Base-by-base conservation (phyloP, 257 asterid species). In the Solanum stenotomum region DNA sequence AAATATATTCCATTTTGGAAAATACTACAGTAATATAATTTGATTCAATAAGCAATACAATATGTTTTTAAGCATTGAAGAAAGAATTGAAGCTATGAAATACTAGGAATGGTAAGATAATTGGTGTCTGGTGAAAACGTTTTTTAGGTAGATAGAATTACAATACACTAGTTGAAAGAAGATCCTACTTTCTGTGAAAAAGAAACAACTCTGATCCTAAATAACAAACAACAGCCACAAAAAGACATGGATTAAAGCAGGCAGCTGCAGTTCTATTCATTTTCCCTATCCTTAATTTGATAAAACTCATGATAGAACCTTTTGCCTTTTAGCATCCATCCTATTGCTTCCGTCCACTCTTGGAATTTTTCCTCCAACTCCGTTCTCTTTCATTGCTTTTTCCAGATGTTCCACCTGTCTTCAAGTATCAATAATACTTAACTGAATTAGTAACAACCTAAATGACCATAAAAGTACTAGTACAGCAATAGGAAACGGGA, bases 361-460 rank as follows among this genome's bases (percentile, higher is more conserved):
- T 71, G 11, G 89, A 29, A 46, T 59, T 89, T 89, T 92, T 91
- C 87, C 90, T 91, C 91, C 91, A 33, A 16, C 90, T 81, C 88
- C 90, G 90, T 83, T 91, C 92, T 25, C 92, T 89, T 3, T 85
- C 86, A 49, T 81, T 89, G 89, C 85, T 83, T 61, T 88, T 88
- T 33, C 92, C 89, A 1, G 90, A 82, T 20, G 89, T 68, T 65
- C 95, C 94, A 29, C 92, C 93, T 78, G 91, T 56, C 92, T 89
- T 90, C 88, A 84, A 56, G 82, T 42, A 85, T 59, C 6, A 40
- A 44, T 0, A 5, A 22, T 25, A 31, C 7, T 20, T 8, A 11
- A 52, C 83, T 75, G 71, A 59, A 38, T 10, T 27, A 15, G 35
- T 9, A 29, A 27, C 10, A 71, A 56, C 34, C 31, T 25, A 86